phyloP scores from a whole-genome alignment of 805 yeast species.

The Hanseniaspora jakobsenii region DNA sequence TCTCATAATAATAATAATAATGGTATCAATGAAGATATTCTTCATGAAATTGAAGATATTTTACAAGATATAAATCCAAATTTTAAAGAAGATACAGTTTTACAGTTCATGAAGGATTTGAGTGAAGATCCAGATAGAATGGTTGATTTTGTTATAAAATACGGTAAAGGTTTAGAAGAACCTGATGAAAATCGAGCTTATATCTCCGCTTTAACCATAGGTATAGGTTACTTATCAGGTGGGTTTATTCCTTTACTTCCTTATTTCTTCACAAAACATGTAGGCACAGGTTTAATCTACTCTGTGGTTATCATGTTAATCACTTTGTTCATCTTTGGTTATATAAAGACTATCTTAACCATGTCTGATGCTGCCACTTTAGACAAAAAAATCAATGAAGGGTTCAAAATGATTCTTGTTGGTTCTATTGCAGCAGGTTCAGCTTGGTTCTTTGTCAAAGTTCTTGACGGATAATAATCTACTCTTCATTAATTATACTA shows the following conservation, averaged over 20 bases:
- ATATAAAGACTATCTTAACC: slow-evolving; percentile 68
- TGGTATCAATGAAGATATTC: slow-evolving; percentile 15
- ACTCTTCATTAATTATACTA: too few relatives aligned
- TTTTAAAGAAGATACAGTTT: slow-evolving; percentile 56
- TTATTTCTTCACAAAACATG: slow-evolving; percentile 69
- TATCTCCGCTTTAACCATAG: slow-evolving; percentile 81
- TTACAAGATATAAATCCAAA: slow-evolving; percentile 52
- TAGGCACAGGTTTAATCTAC: slow-evolving; percentile 60
- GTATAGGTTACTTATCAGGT: slow-evolving; percentile 77
- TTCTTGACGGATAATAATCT: slow-evolving; percentile 42
- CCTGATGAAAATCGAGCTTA: slow-evolving; percentile 88
- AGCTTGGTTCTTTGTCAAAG: slow-evolving; percentile 83
- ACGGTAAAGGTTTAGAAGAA: slow-evolving; percentile 86
- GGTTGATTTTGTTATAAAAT: slow-evolving; percentile 77
- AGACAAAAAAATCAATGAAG: slow-evolving; percentile 55
- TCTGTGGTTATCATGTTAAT: slow-evolving; percentile 73
- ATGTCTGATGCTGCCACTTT: slow-evolving; percentile 66
- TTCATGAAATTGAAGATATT: slow-evolving; percentile 67
- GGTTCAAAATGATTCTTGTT: slow-evolving; percentile 81
- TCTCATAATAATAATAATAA: slow-evolving; percentile 48
- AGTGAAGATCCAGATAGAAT: slow-evolving; percentile 64
- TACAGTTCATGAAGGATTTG: slow-evolving; percentile 63
- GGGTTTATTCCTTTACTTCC: slow-evolving; percentile 88
- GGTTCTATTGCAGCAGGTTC: slow-evolving; percentile 98
- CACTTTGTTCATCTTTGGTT: slow-evolving; percentile 81